phyloP scores from a whole-genome alignment of 2,329 filamentous ascomycete species.

The Aspergillus aculeatus region DNA sequence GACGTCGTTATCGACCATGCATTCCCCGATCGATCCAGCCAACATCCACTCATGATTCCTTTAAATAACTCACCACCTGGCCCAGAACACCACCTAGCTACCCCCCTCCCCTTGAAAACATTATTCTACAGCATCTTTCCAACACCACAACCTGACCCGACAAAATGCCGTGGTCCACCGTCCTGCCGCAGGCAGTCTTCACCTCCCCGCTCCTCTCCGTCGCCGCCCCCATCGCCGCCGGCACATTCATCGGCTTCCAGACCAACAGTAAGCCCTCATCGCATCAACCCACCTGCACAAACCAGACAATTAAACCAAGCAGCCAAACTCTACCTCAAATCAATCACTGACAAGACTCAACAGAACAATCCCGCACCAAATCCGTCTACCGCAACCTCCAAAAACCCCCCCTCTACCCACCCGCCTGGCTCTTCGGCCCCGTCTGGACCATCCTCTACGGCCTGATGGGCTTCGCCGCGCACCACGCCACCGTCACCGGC shows the following conservation, averaged over 20 bases:
- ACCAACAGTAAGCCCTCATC: conserved; percentile 26
- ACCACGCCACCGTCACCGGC: conserved; percentile 69
- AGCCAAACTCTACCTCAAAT: background rate
- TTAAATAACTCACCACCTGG: too few relatives aligned
- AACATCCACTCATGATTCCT: too few relatives aligned
- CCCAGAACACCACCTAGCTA: too few relatives aligned
- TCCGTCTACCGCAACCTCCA: conserved; percentile 38
- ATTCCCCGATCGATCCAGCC: too few relatives aligned
- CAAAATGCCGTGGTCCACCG: conserved; percentile 32
- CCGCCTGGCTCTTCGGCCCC: conserved; percentile 58
- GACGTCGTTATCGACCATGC: background rate
- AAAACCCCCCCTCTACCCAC: conserved; percentile 55
- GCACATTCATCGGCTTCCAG: conserved; percentile 29
- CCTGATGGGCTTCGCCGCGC: conserved; percentile 84
- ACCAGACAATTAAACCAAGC: background rate
- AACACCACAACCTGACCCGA: background rate
- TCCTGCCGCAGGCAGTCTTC: conserved; percentile 31
- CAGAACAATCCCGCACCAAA: conserved; percentile 31
- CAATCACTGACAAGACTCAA: background rate
- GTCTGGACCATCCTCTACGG: conserved; percentile 60
- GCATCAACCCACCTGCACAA: background rate
- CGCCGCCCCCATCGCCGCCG: conserved; percentile 27
- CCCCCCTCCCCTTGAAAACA: background rate
- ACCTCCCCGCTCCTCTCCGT: conserved; percentile 32
- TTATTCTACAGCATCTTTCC: background rate